phyloP scores from a whole-genome alignment of 148 eudicot species.

The Hydrangea macrophylla region DNA sequence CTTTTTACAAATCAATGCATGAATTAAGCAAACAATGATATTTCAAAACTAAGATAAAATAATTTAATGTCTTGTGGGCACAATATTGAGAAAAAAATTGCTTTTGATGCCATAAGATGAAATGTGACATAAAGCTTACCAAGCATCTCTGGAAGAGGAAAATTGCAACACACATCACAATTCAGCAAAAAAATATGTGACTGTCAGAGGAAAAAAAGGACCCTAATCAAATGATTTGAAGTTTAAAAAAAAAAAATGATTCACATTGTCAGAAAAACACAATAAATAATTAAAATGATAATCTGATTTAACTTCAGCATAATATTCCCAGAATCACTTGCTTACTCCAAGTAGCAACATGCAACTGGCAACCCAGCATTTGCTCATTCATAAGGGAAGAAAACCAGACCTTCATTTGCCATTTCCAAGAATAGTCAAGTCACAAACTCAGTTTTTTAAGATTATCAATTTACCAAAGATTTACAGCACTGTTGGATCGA shows the following conservation, averaged over 20 bases:
- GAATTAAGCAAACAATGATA: slow-evolving; percentile 1
- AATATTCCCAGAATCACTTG: too few species aligned
- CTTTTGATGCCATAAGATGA: not conserved
- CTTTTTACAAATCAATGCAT: not conserved
- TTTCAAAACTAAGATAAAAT: not conserved
- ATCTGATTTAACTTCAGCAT: too few species aligned
- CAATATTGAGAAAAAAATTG: not conserved
- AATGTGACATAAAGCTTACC: slow-evolving; percentile 33
- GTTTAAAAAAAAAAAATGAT: not conserved
- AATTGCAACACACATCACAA: slow-evolving; percentile 70
- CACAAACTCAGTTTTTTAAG: too few species aligned
- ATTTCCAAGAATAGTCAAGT: too few species aligned
- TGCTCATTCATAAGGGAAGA: too few species aligned
- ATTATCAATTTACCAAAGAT: too few species aligned
- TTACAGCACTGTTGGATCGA: too few species aligned
- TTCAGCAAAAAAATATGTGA: slow-evolving; percentile 73
- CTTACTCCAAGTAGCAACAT: too few species aligned
- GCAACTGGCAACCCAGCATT: too few species aligned
- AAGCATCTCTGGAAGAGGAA: slow-evolving; percentile 68
- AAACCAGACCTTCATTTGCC: too few species aligned
- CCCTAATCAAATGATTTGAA: not conserved
- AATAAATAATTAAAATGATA: too few species aligned
- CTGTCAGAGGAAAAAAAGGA: slow-evolving; percentile 42
- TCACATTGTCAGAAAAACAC: too few species aligned
- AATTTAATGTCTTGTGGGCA: not conserved